phyloP scores from a whole-genome alignment of 441 rosid species.

The Croton setiger region DNA sequence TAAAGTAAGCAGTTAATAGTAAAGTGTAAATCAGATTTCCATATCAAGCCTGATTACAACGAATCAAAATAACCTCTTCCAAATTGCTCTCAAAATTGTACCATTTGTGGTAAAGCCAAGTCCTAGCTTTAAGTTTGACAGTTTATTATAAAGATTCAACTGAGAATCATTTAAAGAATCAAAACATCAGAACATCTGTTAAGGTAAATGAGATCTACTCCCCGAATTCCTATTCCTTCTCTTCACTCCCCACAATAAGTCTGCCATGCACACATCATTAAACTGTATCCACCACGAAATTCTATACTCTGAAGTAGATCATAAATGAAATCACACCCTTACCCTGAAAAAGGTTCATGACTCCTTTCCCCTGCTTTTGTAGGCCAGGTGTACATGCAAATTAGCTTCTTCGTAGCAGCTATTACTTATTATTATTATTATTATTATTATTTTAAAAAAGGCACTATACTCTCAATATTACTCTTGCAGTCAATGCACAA shows the following conservation, averaged over 20 bases:
- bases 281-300: neutral
- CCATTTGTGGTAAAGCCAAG: neutral
- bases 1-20: neutral
- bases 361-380: neutral
- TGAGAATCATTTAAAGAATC: neutral
- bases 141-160: neutral
- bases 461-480: neutral
- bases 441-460: too few relatives aligned
- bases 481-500: neutral
- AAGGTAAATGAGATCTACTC: neutral
- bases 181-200: neutral
- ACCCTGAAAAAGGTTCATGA: neutral
- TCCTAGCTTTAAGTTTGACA: neutral
- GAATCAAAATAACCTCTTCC: neutral
- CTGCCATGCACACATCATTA: neutral
- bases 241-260: neutral
- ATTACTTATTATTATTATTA: too few relatives aligned
- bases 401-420: neutral
- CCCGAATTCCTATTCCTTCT: neutral
- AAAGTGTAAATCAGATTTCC: neutral
- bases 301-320: neutral
- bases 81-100: neutral
- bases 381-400: neutral
- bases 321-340: neutral
- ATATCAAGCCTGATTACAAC: neutral